Base-by-base conservation (phyloP, 2,329 filamentous ascomycete genomes). In the Penicillium sp. region DNA sequence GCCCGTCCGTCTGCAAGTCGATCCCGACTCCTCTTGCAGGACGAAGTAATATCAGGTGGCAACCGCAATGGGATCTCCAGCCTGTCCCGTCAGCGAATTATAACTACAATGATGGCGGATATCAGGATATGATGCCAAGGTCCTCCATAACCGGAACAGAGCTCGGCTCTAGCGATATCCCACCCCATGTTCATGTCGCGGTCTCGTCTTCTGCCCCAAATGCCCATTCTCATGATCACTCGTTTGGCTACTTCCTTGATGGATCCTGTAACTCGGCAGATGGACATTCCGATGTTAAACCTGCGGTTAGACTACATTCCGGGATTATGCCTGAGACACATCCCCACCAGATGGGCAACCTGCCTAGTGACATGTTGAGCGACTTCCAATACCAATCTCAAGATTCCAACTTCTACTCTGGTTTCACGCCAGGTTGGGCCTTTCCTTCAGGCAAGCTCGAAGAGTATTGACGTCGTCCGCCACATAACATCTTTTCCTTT, bases 31-130 rank as follows among this genome's bases (percentile, higher is more conserved):
- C 59, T 6, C 20, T 49, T 10, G 52, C 50, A 15, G 37, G 21
- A 8, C 55, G 59, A 21, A 44, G 33, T 6, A 23, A 32, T 10
- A 41, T 52, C 9, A 49, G 20, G 33, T 65, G 64, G 62, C 64
- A 42, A 21, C 39, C 26, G n/a, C 39, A 64, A 46, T 69, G 68
- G 68, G 60, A 67, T 52, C 51, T 66, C 40, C 65, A 61, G 17
- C 50, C 60, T 10, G 43, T 62, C 2, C 61, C 34, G 18, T 15
- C 5, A 53, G 53, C 18, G 1, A 43, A 52, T 27, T 66, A 63
- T 21, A 54, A 36, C 41, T 70, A 63, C 27, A 34, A 56, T 1
- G 62, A 60, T 2, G 20, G 49, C 6, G 61, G 54, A 3, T 67
- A 60, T 34, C 58, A 62, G 6, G 59, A 58, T 4, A 52, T 67